phyloP scores from a whole-genome alignment of 257 asterid genomes.

The Perilla frutescens region DNA sequence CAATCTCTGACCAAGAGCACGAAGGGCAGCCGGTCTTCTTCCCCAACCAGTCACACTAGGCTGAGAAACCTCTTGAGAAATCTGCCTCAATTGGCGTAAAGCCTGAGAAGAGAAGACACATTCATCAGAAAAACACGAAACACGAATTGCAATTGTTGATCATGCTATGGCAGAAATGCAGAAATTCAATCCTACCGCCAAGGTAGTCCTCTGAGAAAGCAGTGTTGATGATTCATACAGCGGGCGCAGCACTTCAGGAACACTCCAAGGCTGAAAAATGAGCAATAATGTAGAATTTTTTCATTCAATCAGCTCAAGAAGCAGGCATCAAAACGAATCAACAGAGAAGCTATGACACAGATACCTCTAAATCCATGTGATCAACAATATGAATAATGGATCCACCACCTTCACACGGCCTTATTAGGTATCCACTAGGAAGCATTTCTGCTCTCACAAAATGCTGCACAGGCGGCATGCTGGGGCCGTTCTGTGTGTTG shows the following conservation, averaged over 20 bases:
- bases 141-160: not conserved
- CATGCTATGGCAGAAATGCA: not conserved
- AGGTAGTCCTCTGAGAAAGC: conserved; percentile 88
- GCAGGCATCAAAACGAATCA: not conserved
- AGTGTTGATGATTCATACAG: conserved; percentile 85
- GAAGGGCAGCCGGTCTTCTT: conserved; percentile 91
- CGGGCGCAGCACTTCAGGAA: conserved; percentile 95
- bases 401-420: conserved; percentile 99
- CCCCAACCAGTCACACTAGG: conserved; percentile 90
- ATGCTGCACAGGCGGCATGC: conserved; percentile 88
- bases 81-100: conserved; percentile 89
- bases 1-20: conserved; percentile 93
- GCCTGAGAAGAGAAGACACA: conserved; percentile 55
- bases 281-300: not conserved
- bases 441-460: conserved; percentile 92
- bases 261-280: conserved; percentile 90
- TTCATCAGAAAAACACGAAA: not conserved
- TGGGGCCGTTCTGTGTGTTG: conserved; percentile 96
- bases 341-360: too few relatives aligned
- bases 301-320: conserved; percentile 8
- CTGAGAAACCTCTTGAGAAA: conserved; percentile 87
- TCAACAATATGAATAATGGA: conserved; percentile 94
- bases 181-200: conserved; percentile 61
- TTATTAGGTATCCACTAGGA: conserved; percentile 90
- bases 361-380: conserved; percentile 90